Base-by-base conservation (phyloP, 2,329 filamentous ascomycete genomes). In the Ophiosphaerella herpotricha region DNA sequence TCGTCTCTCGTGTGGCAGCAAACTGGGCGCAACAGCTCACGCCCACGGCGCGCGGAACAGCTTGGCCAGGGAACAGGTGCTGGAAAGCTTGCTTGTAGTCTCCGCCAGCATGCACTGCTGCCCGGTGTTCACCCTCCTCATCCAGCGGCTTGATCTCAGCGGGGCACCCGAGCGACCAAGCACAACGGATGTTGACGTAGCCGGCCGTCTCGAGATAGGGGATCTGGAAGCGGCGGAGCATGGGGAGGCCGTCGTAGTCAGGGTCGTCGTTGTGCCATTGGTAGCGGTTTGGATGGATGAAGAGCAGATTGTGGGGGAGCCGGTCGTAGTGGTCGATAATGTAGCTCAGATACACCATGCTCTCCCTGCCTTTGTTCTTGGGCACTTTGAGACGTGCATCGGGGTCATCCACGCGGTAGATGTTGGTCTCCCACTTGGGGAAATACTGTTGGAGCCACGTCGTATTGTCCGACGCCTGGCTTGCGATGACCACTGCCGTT, bases 21-120 rank as follows among this genome's bases (percentile, higher is more conserved):
- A 83, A 83, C 52, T 83, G 81, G 4, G 81, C 80, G 53, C 81
- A 83, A 58, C 81, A 84, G 23, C 76, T 77, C 2, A 78, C 77
- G 1, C 77, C 80, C 4, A 84, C 76, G 14, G 65, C 62, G 11
- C 74, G 59, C 0, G 81, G 81, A 0, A 77, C 68, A 8, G 63
- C 47, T 5, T 58, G 50, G 2, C 54, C 67, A 2, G 75, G 75
- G 50, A 83, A 82, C 3, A 83, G 57, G n/a, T 75, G 71, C 63
- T 75, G 71, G 53, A 81, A 83, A 0, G 77, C 79, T 23, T 71
- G 66, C 37, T 76, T 76, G 52, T 79, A 82, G 51, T 77, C 76
- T 32, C 77, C 74, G 0, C 79, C 79, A 1, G 78, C 78, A 50
- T 79, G 78, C 1, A 80, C 73, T 14, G 74, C 69, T 33, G 66